phyloP scores from a whole-genome alignment of 2,329 filamentous ascomycete genomes.

The Xylaria sp. region DNA sequence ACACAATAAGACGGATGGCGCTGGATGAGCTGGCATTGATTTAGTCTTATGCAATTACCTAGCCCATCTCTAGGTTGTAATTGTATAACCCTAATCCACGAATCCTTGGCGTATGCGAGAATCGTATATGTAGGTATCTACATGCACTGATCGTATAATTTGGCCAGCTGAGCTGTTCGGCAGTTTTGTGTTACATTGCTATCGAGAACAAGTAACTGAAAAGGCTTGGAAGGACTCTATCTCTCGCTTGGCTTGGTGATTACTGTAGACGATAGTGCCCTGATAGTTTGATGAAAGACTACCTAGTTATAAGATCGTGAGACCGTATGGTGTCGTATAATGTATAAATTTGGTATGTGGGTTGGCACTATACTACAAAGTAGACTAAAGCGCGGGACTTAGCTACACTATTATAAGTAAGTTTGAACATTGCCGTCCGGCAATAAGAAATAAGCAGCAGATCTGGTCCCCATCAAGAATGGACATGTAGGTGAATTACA shows the following conservation, averaged over 20 bases:
- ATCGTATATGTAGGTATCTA: slow-evolving; percentile 22
- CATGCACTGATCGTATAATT: slow-evolving; percentile 30
- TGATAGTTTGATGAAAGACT: neutral
- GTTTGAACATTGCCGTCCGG: neutral
- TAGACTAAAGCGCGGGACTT: slow-evolving; percentile 13
- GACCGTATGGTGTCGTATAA: slow-evolving; percentile 6
- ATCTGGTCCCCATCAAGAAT: slow-evolving; percentile 2
- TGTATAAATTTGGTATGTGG: slow-evolving; percentile 13
- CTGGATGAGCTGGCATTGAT: neutral
- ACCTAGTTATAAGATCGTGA: neutral
- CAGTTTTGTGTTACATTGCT: slow-evolving; percentile 2
- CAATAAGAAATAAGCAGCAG: slow-evolving; percentile 8
- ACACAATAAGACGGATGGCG: neutral
- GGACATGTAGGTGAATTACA: neutral
- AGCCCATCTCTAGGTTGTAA: neutral
- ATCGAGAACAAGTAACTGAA: neutral
- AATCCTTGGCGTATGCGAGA: slow-evolving; percentile 18
- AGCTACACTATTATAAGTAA: neutral
- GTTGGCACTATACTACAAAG: neutral
- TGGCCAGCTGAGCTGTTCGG: neutral
- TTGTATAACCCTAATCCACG: neutral
- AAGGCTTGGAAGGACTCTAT: neutral
- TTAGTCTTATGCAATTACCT: neutral
- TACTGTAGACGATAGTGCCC: slow-evolving; percentile 7
- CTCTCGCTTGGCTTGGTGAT: neutral